Conservation (phyloP, 2,329 filamentous ascomycete genomes). For the Corinectria fuckeliana region DNA sequence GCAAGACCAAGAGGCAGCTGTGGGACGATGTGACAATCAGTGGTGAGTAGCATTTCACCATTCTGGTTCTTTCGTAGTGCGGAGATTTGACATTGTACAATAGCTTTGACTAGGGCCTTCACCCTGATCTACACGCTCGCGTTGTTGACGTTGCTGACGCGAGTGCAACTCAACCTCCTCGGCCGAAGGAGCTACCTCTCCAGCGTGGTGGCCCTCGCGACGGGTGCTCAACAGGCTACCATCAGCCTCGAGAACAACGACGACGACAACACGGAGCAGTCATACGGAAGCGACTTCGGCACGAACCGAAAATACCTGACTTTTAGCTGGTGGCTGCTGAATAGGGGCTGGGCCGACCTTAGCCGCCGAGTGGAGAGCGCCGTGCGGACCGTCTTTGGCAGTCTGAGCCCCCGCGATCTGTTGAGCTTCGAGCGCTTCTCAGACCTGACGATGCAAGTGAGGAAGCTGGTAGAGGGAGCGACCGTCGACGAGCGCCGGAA, state of each 20-base stretch:
- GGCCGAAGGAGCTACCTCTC: constrained; percentile 95
- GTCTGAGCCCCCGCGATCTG: constrained; percentile 86
- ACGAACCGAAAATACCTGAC: constrained; percentile 94
- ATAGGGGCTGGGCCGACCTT: constrained; percentile 85
- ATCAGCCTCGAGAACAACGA: constrained; percentile 95
- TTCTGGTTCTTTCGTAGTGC: neutral
- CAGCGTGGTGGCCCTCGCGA: constrained; percentile 89
- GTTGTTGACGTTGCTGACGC: constrained; percentile 88
- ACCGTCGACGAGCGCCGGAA: constrained; percentile 48
- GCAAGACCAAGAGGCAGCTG: constrained; percentile 86
- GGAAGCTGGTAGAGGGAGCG: constrained; percentile 80
- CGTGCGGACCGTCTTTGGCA: constrained; percentile 89
- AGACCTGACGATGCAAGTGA: constrained; percentile 80
- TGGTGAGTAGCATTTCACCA: constrained; percentile 67
- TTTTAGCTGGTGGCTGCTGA: constrained; percentile 97
- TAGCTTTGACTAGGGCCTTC: constrained; percentile 88
- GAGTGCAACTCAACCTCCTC: constrained; percentile 95
- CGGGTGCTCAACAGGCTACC: constrained; percentile 72
- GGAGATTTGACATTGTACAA: constrained; percentile 20
- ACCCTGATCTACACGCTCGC: constrained; percentile 91
- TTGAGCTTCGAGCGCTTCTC: constrained; percentile 82
- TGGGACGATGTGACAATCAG: constrained; percentile 98
- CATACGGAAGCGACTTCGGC: constrained; percentile 92
- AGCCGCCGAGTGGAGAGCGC: constrained; percentile 83
- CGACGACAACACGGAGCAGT: constrained; percentile 81